Percentiles rank a stretch among this genome's conserved stretches.
Conservation (phyloP, 805 yeast genomes). For the Schwanniomyces sp. region DNA sequence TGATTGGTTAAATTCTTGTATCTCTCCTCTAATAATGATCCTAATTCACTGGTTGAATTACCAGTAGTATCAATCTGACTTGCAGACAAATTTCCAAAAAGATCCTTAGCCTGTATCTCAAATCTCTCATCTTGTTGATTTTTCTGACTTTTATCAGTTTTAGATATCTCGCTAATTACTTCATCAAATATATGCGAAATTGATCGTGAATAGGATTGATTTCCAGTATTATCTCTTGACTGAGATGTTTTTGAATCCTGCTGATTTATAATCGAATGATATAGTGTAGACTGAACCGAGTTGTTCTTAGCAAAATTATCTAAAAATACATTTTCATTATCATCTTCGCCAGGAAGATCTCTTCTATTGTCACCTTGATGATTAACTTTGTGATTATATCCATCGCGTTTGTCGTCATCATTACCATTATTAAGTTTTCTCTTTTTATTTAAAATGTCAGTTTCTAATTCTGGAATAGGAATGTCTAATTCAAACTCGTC, state of each 20-base stretch:
- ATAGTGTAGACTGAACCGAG: conserved; percentile 29
- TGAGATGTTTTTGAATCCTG: conserved; percentile 2
- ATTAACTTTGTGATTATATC: conserved; percentile 4
- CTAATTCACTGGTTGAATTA: conserved; percentile 21
- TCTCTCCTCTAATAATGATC: conserved; percentile 20
- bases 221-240: conserved; percentile 5
- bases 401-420: not conserved
- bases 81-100: conserved; percentile 7
- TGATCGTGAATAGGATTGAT: conserved; percentile 23
- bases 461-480: conserved; percentile 19
- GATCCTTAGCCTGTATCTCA: conserved; percentile 4
- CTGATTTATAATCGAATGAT: conserved; percentile 24
- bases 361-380: conserved; percentile 3
- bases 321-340: conserved; percentile 33
- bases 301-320: conserved; percentile 18
- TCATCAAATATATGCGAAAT: conserved; percentile 34
- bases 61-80: conserved; percentile 10
- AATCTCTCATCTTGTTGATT: conserved; percentile 3
- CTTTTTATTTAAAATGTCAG: conserved; percentile 13
- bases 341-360: conserved; percentile 11
- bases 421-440: not conserved
- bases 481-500: conserved; percentile 16
- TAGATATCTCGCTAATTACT: conserved; percentile 12
- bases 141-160: not conserved
- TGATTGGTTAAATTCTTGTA: conserved; percentile 18